Conservation (phyloP, 2,329 filamentous ascomycete species). For the Chaetothyriales sp. region DNA sequence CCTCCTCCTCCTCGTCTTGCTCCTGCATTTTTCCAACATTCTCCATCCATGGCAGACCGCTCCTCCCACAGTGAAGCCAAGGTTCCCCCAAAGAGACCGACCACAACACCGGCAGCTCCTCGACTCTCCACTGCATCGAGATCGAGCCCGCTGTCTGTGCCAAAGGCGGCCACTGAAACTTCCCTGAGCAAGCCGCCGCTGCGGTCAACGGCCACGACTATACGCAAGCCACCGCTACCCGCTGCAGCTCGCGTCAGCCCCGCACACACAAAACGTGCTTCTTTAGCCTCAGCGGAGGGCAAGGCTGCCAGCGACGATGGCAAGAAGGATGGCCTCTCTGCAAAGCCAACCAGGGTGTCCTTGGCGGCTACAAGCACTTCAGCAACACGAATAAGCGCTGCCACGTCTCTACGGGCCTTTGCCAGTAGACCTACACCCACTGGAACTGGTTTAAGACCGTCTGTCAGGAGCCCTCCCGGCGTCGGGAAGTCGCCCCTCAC, state of each 20-base stretch:
- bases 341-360: conserved; percentile 33
- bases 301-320: conserved; percentile 30
- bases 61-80: background rate
- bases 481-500: conserved; percentile 22
- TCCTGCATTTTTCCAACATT: background rate
- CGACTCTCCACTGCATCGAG: conserved; percentile 22
- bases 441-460: conserved; percentile 19
- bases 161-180: conserved; percentile 22
- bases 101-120: background rate
- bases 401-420: conserved; percentile 9
- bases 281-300: conserved; percentile 24
- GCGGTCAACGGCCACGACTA: conserved; percentile 23
- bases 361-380: conserved; percentile 24
- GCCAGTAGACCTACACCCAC: conserved; percentile 3
- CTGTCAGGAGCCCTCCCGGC: conserved; percentile 24
- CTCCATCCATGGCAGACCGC: background rate
- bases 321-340: conserved; percentile 26
- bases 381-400: conserved; percentile 4
- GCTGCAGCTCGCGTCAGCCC: conserved; percentile 22
- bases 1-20: no score
- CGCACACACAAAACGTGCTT: conserved; percentile 29
- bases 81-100: background rate
- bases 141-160: conserved; percentile 12
- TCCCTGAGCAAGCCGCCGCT: conserved; percentile 34
- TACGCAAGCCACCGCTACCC: conserved; percentile 23